Evolutionary conservation across 371 early-diverging fungal species (phyloP).

Genomic region (Lichtheimia ornata): DNA sequence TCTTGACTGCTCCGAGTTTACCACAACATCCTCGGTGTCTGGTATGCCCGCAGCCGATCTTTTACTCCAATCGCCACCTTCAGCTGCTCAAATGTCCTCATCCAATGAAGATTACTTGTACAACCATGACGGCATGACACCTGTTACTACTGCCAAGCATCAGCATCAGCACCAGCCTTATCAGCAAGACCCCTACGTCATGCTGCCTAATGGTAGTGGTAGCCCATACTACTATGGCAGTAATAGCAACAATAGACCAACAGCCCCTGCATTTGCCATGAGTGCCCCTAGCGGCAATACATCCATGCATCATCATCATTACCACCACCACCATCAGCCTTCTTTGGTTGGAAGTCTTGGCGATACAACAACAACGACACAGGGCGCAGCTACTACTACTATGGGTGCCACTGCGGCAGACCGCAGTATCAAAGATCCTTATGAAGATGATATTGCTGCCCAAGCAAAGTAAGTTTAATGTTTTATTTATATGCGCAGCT

Average conservation of each 20-base stretch:
- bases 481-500: too few species aligned
- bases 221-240: constrained; percentile 4
- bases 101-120: too few species aligned
- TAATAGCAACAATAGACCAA: constrained; percentile 7
- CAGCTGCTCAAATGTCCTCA: too few species aligned
- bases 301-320: constrained; percentile 6
- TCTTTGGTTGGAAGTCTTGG: constrained; percentile 14
- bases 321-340: constrained; percentile 21
- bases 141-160: background rate
- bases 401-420: constrained; percentile 8
- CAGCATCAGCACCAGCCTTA: constrained; percentile 6
- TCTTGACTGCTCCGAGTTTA: constrained; percentile 14
- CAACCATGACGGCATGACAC: too few species aligned
- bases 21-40: constrained; percentile 7
- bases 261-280: constrained; percentile 7
- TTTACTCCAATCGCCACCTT: background rate
- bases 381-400: constrained; percentile 5
- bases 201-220: constrained; percentile 7
- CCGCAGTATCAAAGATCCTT: constrained; percentile 7
- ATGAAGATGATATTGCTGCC: constrained; percentile 31
- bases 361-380: too few species aligned
- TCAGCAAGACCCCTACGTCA: background rate
- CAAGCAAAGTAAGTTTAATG: constrained; percentile 28
- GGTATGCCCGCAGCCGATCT: constrained; percentile 8
- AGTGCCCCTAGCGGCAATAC: constrained; percentile 24